Base-by-base conservation (phyloP, 2,329 filamentous ascomycete species). In the Microcera coccophila region DNA sequence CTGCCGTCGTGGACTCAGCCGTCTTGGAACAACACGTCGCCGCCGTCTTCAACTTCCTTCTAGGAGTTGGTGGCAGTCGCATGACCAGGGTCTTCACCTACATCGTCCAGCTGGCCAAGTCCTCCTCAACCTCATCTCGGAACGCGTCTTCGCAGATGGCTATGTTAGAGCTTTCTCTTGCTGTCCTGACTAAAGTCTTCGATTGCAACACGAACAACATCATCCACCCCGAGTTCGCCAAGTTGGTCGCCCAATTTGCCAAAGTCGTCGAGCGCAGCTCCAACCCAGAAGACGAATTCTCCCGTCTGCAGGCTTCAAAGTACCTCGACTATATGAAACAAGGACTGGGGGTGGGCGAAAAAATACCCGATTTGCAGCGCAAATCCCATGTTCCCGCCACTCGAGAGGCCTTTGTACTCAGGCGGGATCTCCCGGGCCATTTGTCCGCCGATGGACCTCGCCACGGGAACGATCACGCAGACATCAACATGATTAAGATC, bases 191-290 rank as follows among this genome's bases (percentile, higher is more conserved):
- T 9, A 64, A 59, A 21, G 57, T 67, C 40, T 44, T 68, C n/a
- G 64, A 67, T 17, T 66, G 60, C 37, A 68, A 64, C 47, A 63
- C 63, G 1, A 55, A 37, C 15, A 65, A 65, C 36, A 60, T 65
- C 3, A 44, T 68, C 33, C 59, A 59, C 24, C 39, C 49, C 3
- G 45, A 50, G 7, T 64, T 66, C 33, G 42, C 47, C 4, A 24
- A 45, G 3, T 39, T 61, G 5, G 42, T 56, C 3, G 33, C 54
- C 8, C 31, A 34, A 2, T 39, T 44, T 17, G 14, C 15, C 21
- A 19, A 37, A 7, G 26, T 26, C 12, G 16, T 20, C n/a, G 19
- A 29, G 2, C 2, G 39, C 17, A 20, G 42, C 50, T 16, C 36
- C 20, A 24, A 31, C 14, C 15, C 46, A 14, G 38, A 46, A 10